Base-by-base conservation (phyloP, 306 rosid genomes). In the Hippophae rhamnoides region DNA sequence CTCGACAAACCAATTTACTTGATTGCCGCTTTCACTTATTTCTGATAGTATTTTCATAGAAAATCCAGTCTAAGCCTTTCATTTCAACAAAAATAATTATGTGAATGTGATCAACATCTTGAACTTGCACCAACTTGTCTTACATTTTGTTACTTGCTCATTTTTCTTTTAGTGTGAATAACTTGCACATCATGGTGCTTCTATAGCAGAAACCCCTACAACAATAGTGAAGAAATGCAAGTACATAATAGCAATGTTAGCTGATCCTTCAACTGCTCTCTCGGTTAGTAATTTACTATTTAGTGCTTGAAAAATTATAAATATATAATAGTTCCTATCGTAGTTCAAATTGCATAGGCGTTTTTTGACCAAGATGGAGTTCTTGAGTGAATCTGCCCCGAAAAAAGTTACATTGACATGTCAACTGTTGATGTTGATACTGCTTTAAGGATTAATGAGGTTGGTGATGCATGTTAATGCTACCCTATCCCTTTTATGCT, bases 211-310 rank as follows among this genome's bases (percentile, higher is more conserved):
- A 65, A 78, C 85, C 61, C 95, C 95, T 46, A 85, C 95, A 40
- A 83, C 80, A 51, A 93, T 87, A 13, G 64, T 84, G 58, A 82
- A 80, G 68, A 87, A 82, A 78, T 84, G 93, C 93, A 76, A 80
- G 79, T 80, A 71, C 57, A 87, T 86, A 68, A 76, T 87, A 63
- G 89, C 83, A 51, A 87, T 87, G 82, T 54, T 87, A 64, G 84
- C 95, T 52, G 93, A 87, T 74, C 95, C 95, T 62, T 47, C 75
- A 0, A 93, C 95, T 70, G 89, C 93, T 60, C 75, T 80, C 47
- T 72, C 82, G 79, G 95, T 87, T 47, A 41, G 86, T 79, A 51
- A 31, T n/a, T 56, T 51, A 23, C 43, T 41, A 13, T 8, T 63
- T 47, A 10, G 53, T 54, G 26, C 57, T 58, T 62, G 44, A 53